A percentile compares a stretch with the other conserved stretches of the same genome.
phyloP scores from a whole-genome alignment of 257 asterid species.

The Ocimum tenuiflorum region DNA sequence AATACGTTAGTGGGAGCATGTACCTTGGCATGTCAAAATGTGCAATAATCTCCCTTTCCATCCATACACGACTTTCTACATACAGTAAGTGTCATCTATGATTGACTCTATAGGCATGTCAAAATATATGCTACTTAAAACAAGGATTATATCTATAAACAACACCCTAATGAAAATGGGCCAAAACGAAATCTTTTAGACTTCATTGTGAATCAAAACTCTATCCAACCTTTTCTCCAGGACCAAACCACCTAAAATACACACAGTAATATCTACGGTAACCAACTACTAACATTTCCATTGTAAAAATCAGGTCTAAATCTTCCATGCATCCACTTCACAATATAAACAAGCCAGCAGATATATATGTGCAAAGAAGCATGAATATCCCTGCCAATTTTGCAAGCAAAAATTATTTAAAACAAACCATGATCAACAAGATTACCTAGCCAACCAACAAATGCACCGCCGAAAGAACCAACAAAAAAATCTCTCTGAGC shows the following conservation, averaged over 20 bases:
- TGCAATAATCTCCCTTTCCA: not conserved
- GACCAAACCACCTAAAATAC: not conserved
- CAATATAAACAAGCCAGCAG: not conserved
- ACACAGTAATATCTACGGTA: not conserved
- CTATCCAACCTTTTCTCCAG: not conserved
- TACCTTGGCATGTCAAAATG: not conserved
- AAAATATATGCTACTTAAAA: not conserved
- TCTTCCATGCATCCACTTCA: not conserved
- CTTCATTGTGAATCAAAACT: not conserved
- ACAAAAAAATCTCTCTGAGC: constrained; percentile 30
- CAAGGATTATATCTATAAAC: not conserved
- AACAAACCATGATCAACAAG: not conserved
- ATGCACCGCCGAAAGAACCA: constrained; percentile 36
- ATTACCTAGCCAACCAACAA: constrained; percentile 58
- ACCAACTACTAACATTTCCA: not conserved
- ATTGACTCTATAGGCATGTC: not conserved
- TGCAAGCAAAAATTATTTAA: not conserved
- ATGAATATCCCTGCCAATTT: not conserved
- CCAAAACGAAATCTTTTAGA: not conserved
- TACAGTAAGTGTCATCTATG: not conserved
- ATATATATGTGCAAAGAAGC: not conserved
- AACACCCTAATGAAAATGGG: not conserved
- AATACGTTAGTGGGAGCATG: not conserved
- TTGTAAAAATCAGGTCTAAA: not conserved
- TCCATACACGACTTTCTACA: not conserved